phyloP scores from a whole-genome alignment of 768 basidiomycete species.

The Zangia roseola region DNA sequence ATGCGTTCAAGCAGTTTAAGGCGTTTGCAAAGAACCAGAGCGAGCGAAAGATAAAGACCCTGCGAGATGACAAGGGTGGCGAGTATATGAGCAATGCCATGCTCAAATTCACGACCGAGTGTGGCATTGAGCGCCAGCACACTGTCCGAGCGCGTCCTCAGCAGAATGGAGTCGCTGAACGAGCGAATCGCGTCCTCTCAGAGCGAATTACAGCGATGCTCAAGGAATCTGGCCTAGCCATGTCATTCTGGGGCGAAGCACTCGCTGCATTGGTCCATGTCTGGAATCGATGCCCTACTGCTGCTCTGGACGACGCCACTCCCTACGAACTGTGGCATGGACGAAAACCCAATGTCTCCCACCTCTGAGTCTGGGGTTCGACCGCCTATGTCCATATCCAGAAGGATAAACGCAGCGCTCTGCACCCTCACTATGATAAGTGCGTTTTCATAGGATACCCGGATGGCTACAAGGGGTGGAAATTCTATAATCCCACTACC shows the following conservation, averaged over 20 bases:
- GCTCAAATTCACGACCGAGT: conserved; percentile 4
- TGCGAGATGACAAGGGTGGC: conserved; percentile 30
- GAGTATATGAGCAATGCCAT: conserved; percentile 33
- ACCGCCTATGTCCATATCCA: background rate
- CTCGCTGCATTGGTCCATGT: too few relatives aligned
- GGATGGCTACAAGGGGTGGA: background rate
- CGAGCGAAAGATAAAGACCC: conserved; percentile 9
- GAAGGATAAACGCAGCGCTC: background rate
- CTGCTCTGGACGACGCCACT: background rate
- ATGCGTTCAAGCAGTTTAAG: too few relatives aligned
- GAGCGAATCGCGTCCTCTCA: too few relatives aligned
- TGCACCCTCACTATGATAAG: background rate
- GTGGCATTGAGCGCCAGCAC: background rate
- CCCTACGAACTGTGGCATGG: background rate
- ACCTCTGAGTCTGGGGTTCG: background rate
- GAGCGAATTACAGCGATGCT: too few relatives aligned
- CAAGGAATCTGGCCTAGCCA: too few relatives aligned
- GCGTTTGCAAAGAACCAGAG: conserved; percentile 29
- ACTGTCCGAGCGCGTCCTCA: background rate
- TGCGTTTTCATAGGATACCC: background rate
- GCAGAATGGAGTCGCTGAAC: too few relatives aligned
- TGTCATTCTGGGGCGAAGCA: too few relatives aligned
- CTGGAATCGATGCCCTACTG: too few relatives aligned
- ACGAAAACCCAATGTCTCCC: background rate
- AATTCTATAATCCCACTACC: too few relatives aligned